phyloP scores from a whole-genome alignment of 1,284 basidiomycete genomes.

The Ustilago hordei region DNA sequence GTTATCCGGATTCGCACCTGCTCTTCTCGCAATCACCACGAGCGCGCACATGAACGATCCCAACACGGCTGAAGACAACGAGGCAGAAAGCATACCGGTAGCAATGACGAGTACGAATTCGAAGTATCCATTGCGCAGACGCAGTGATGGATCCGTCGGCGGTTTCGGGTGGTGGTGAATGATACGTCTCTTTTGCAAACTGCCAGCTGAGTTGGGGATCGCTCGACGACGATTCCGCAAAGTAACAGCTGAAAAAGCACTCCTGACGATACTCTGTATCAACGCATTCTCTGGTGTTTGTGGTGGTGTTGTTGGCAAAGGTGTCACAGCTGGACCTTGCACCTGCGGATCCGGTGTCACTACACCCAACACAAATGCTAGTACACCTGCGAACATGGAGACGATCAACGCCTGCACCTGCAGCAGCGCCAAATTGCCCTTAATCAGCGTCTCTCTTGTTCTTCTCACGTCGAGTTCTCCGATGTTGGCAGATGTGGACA shows the following conservation, averaged over 20 bases:
- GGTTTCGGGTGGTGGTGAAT: slow-evolving; percentile 68
- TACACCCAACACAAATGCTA: slow-evolving; percentile 80
- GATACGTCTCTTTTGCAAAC: slow-evolving; percentile 49
- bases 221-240: slow-evolving; percentile 36
- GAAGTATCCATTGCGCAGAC: slow-evolving; percentile 70
- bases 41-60: slow-evolving; percentile 93
- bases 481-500: slow-evolving; percentile 76
- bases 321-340: slow-evolving; percentile 16
- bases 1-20: slow-evolving; percentile 89
- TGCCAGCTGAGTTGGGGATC: slow-evolving; percentile 6
- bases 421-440: slow-evolving; percentile 86
- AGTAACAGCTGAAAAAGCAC: slow-evolving; percentile 32
- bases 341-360: slow-evolving; percentile 28
- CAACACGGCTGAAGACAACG: slow-evolving; percentile 81
- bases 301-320: slow-evolving; percentile 8
- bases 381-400: slow-evolving; percentile 83
- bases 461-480: slow-evolving; percentile 84
- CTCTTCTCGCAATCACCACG: slow-evolving; percentile 81
- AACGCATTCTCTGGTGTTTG: slow-evolving; percentile 41
- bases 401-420: slow-evolving; percentile 94
- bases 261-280: slow-evolving; percentile 32
- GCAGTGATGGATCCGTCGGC: slow-evolving; percentile 61
- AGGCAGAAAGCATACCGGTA: slow-evolving; percentile 88
- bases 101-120: slow-evolving; percentile 85
- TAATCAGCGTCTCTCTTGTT: slow-evolving; percentile 78